phyloP scores from a whole-genome alignment of 1,284 basidiomycete genomes.

The Mycena sp. region DNA sequence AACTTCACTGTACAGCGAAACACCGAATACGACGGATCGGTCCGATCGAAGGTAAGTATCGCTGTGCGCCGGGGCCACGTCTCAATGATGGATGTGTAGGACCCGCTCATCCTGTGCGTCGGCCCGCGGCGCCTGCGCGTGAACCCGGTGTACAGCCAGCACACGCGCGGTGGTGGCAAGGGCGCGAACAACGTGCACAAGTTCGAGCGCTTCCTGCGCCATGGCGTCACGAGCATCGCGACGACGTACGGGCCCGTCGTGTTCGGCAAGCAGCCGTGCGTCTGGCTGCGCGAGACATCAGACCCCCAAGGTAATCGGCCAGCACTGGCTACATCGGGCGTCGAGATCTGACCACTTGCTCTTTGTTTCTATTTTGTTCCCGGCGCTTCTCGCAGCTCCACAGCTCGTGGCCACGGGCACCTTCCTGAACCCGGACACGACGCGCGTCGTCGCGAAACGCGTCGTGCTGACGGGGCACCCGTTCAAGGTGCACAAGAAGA shows the following conservation, averaged over 20 bases:
- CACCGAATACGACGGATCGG: conserved; percentile 91
- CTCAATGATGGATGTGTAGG: conserved; percentile 55
- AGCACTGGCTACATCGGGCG: background rate
- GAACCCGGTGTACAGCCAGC: conserved; percentile 93
- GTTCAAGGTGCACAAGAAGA: conserved; percentile 98
- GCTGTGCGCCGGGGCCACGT: background rate
- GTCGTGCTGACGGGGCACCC: conserved; percentile 96
- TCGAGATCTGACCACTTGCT: background rate
- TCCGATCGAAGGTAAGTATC: conserved; percentile 85
- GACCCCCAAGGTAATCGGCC: conserved; percentile 66
- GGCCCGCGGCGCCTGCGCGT: conserved; percentile 88
- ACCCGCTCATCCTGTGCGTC: conserved; percentile 88
- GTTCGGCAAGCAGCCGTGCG: conserved; percentile 88
- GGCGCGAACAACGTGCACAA: conserved; percentile 98
- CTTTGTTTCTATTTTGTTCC: conserved; percentile 15
- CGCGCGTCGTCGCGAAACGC: conserved; percentile 92
- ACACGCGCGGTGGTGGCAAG: conserved; percentile 88
- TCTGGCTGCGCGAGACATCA: conserved; percentile 75
- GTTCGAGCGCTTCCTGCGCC: conserved; percentile 92
- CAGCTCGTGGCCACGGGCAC: conserved; percentile 92
- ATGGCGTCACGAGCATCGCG: conserved; percentile 83
- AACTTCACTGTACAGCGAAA: conserved; percentile 96
- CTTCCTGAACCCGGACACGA: conserved; percentile 91
- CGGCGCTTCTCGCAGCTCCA: conserved; percentile 66
- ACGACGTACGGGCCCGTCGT: conserved; percentile 91